Percentiles rank a stretch among this genome's conserved stretches.
Evolutionary conservation across 2,329 filamentous ascomycete genomes (phyloP).

Genomic region (Teratosphaeria pseudoeucalypti): DNA sequence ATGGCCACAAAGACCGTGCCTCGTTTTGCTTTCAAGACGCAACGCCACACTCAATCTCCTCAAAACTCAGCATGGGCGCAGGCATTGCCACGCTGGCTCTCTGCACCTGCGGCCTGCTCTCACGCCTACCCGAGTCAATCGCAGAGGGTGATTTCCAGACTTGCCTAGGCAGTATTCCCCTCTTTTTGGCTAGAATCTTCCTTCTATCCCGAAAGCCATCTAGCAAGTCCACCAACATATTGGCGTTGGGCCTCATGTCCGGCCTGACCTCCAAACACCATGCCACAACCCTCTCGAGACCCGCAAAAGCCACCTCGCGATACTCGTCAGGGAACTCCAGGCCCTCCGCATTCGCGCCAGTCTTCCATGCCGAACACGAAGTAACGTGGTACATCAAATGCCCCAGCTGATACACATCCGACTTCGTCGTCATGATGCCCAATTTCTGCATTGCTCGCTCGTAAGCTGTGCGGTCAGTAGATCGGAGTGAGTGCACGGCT

Average conservation of each 20-base stretch:
- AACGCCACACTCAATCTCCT: background rate
- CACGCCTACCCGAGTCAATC: background rate
- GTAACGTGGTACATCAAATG: background rate
- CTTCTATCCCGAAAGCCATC: background rate
- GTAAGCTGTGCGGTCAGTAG: background rate
- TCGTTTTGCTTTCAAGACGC: background rate
- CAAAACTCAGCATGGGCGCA: background rate
- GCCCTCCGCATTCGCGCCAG: background rate
- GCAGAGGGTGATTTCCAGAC: background rate
- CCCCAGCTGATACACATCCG: background rate
- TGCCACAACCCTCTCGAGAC: background rate
- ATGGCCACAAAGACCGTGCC: no score
- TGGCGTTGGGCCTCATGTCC: background rate
- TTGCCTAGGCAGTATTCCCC: background rate
- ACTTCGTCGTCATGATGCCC: background rate
- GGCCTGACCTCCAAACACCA: background rate
- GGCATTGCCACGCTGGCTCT: background rate
- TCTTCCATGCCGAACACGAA: background rate
- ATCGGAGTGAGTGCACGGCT: background rate
- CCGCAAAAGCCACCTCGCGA: background rate
- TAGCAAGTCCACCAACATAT: background rate
- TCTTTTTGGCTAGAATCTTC: background rate
- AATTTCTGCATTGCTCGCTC: background rate
- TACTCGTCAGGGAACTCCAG: background rate
- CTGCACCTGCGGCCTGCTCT: background rate